These are phyloP conservation scores for Acer yangbiense DNA, from an alignment of 345 rosid genomes.

Conservation along the genomic window DNA sequence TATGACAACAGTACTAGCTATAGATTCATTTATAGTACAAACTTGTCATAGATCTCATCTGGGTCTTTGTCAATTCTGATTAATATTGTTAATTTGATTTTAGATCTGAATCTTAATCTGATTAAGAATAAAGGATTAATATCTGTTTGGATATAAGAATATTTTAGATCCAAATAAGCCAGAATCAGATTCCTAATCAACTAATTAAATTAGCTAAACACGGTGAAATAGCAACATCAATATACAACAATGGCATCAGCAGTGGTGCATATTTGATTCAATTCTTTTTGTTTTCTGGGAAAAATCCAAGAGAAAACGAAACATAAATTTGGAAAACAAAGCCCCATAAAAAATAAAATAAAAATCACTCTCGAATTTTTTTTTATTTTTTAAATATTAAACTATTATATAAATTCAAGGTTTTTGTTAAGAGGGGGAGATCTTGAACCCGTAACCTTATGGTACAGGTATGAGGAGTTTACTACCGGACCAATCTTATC, in stretches of 20 bases:
- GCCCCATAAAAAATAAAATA: constrained; percentile 15
- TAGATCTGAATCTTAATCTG: constrained; percentile 35
- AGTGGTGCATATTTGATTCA: neutral
- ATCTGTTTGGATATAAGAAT: neutral
- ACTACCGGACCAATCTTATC: too few species aligned
- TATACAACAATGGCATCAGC: neutral
- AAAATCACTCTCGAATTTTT: neutral
- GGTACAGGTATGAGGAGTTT: too few species aligned
- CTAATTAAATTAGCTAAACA: neutral
- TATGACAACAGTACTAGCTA: neutral
- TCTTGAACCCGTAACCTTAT: too few species aligned
- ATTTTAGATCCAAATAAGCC: too few species aligned
- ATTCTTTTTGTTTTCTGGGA: constrained; percentile 9
- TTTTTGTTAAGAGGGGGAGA: too few species aligned
- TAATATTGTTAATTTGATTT: neutral
- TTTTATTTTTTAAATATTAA: too few species aligned
- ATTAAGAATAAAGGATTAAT: neutral
- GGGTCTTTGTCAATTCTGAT: neutral
- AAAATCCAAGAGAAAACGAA: constrained; percentile 18
- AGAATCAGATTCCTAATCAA: constrained; percentile 9
- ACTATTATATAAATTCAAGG: too few species aligned
- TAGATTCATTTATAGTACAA: constrained; percentile 10
- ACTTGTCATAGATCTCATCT: constrained; percentile 21
- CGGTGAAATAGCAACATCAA: constrained; percentile 11
- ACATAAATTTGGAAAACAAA: neutral